Evolutionary conservation across 176 grass and related monocot genomes (phyloP), one percentile per base, ranked within the genome.

Genomic region (Eragrostis nindensis): DNA sequence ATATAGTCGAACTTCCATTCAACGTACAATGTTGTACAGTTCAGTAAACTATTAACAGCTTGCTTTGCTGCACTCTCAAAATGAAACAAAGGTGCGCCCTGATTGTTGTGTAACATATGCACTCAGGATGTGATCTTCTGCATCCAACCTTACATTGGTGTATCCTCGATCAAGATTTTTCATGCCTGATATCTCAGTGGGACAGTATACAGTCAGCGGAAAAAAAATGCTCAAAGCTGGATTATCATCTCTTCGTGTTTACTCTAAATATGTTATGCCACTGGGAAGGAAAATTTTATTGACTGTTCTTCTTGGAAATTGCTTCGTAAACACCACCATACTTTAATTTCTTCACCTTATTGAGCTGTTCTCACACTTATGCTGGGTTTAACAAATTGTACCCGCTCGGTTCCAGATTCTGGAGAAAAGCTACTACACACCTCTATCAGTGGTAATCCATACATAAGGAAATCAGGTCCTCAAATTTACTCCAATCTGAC

Each of bases 381-480:
- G 17, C 44, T 15, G 17, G 44, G 29, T 76, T 70, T 80, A 27
- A 53, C 66, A 53, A 72, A 54, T 26, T 54, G 46, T 62, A 7
- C 66, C 17, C 40, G 38, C 3, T 8, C 0, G 19, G 13, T 70
- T 74, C 40, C 85, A 97, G 94, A 97, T 94, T 80, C 50, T 97
- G 70, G 94, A 97, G 18, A 94, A 83, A 89, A 84, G 72, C 3
- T 89, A 97, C 57, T 92, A n/a, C n/a, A 85, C 80, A 92, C 71
- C 24, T 11, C 80, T 68, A 94, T 98, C 77, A 80, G 66, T 87
- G 90, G 95, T 66, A 92, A 85, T 52, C 95, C 90, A 39, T 94
- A 88, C 80, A 97, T 97, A 49, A 97, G 92, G 83, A 97, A 97
- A 81, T 92, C 94, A 86, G 94, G 94, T 97, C 56, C 68, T 27